These are phyloP conservation scores for Tetradesmus lagerheimii DNA, from an alignment of 139 green algal species.

Conservation along the genomic window DNA sequence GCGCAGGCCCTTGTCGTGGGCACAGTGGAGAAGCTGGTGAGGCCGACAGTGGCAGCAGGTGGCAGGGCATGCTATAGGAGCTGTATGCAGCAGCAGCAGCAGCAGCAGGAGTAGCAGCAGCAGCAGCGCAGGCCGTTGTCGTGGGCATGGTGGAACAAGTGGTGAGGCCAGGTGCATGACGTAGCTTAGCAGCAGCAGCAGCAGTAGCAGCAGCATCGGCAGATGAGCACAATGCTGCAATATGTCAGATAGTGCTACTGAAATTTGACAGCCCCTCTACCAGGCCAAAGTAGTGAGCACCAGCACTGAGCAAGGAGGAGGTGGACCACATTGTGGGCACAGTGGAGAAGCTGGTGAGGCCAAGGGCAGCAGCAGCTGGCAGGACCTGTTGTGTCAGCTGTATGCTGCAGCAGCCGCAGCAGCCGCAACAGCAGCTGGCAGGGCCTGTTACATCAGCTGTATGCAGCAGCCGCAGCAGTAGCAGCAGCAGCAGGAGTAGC, in stretches of 20 bases:
- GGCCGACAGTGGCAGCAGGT: not conserved
- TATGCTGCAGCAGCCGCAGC: not conserved
- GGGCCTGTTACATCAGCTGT: not conserved
- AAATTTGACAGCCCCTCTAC: no score
- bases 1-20: no score
- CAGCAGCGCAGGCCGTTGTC: no score
- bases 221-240: no score
- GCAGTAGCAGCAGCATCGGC: no score
- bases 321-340: slow-evolving; percentile 59
- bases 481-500: not conserved
- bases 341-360: slow-evolving; percentile 26
- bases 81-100: not conserved
- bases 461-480: not conserved
- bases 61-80: no score
- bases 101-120: no score
- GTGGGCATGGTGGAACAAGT: slow-evolving; percentile 39
- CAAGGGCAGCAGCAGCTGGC: not conserved
- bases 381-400: not conserved
- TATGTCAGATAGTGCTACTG: no score
- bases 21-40: slow-evolving; percentile 41
- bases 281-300: no score
- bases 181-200: no score
- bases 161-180: no score
- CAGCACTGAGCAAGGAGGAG: slow-evolving; percentile 57
- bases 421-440: not conserved